Conservation (phyloP, 352 stramenopile species). For the Peronospora tabacina region DNA sequence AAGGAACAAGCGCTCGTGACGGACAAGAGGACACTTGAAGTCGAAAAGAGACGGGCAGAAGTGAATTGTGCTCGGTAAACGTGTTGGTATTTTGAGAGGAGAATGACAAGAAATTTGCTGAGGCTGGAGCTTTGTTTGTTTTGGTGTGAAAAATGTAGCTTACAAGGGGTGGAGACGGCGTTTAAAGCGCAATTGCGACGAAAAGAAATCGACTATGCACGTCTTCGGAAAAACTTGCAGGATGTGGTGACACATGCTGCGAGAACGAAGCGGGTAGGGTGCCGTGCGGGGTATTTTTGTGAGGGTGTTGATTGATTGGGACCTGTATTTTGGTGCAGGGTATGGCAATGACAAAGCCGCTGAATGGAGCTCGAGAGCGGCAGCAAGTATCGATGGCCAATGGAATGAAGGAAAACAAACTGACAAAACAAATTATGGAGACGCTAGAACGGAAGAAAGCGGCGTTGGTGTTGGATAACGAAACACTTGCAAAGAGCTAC, state of each 20-base stretch:
- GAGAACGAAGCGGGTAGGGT: constrained; percentile 51
- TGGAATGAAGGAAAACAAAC: constrained; percentile 49
- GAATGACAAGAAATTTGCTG: not conserved
- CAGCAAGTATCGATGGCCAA: constrained; percentile 25
- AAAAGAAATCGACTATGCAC: constrained; percentile 72
- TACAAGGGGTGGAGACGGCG: constrained; percentile 67
- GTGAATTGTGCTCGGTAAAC: constrained; percentile 49
- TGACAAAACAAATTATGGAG: constrained; percentile 54
- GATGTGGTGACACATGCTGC: constrained; percentile 37
- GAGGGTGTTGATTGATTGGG: constrained; percentile 1
- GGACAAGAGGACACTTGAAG: constrained; percentile 64
- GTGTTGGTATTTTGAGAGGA: not conserved
- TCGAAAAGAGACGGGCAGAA: too few species aligned
- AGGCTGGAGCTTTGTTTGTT: not conserved
- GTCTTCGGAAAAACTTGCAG: constrained; percentile 63
- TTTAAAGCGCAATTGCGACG: constrained; percentile 66
- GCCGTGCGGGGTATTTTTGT: not conserved
- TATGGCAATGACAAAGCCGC: constrained; percentile 33
- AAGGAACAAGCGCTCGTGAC: constrained; percentile 44
- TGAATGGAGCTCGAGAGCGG: constrained; percentile 38
- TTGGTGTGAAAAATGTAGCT: constrained; percentile 12
- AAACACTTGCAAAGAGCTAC: constrained; percentile 48
- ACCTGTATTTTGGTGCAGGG: constrained; percentile 20
- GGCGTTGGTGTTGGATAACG: constrained; percentile 58
- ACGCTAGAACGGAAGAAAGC: constrained; percentile 57